Evolutionary conservation across 2,329 filamentous ascomycete species (phyloP), one percentile per base, ranked within the genome.

Genomic region (Xylariales sp.): DNA sequence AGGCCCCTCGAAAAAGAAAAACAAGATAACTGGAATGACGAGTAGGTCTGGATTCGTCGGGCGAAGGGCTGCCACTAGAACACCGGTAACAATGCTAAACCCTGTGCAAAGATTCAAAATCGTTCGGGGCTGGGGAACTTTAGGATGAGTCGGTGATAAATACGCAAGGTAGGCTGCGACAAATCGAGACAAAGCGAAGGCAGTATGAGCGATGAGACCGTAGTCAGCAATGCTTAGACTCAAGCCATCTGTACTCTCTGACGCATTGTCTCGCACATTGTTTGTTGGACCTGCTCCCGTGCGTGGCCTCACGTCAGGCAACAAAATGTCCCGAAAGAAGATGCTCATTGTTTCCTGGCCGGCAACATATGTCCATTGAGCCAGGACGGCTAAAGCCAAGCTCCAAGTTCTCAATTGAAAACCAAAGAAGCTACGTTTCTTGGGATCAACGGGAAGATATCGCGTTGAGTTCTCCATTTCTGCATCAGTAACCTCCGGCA

Each of bases 1-100:
- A 59, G 93, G 93, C 0, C 90, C 92, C 78, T 95, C 93, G 75
- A 92, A 93, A 79, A 97, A 93, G 71, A 93, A 90, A 70, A 92
- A 91, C 34, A 94, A 74, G 46, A 90, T 83, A 2, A 92, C 81
- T 71, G 93, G 90, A n/a, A 88, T 83, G 30, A 83, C 80, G 30
- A 89, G 77, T 0, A 86, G 71, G 69, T 88, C 84, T 0, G 85
- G 80, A 64, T 86, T 81, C 1, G 71, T 62, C 3, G 81, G 81
- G 3, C 77, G 78, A 9, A 89, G 69, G 1, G 84, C 79, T 39
- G 86, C 83, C 3, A 83, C 80, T 5, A 87, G 73, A 7, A 87
- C 75, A 1, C 83, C 81, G 60, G 83, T 84, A 72, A 93, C 81
- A 52, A 91, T 83, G 70, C 91, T 89, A 39, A 89, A 82, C 41